These are phyloP conservation scores for Botrytis pseudocinerea DNA, from an alignment of 2,329 filamentous ascomycete species.

Conservation along the genomic window DNA sequence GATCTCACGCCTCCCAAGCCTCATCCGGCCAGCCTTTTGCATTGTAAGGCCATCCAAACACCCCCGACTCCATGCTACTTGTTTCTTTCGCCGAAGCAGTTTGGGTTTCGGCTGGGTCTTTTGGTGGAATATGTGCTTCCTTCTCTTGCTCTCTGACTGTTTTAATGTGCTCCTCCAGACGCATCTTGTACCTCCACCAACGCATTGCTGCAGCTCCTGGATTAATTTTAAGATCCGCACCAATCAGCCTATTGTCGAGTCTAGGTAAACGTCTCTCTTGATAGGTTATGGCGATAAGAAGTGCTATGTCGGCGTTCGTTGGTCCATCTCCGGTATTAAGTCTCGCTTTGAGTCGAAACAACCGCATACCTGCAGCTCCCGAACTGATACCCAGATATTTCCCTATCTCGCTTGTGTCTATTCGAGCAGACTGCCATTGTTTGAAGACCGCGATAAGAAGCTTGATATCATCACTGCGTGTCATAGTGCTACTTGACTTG, in stretches of 20 bases:
- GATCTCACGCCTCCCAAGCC: constrained; percentile 4
- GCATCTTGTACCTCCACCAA: background rate
- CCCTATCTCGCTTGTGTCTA: background rate
- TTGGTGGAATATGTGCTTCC: background rate
- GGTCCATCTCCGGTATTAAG: too few species aligned
- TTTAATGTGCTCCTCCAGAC: too few species aligned
- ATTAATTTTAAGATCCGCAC: background rate
- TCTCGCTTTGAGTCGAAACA: background rate
- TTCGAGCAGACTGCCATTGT: background rate
- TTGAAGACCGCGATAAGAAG: background rate
- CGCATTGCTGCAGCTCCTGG: background rate
- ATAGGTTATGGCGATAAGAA: background rate
- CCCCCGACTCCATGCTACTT: background rate
- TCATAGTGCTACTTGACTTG: background rate
- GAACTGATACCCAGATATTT: background rate
- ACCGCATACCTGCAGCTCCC: background rate
- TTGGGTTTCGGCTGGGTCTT: background rate
- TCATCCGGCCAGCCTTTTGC: background rate
- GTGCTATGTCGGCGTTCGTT: background rate
- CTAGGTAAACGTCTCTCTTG: background rate
- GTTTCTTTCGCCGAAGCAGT: background rate
- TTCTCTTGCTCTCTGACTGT: background rate
- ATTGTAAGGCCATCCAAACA: background rate
- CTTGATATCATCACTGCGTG: background rate
- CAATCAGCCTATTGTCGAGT: background rate